Conservation (phyloP, 495 filamentous ascomycete species). For the Usnea hakonensis region DNA sequence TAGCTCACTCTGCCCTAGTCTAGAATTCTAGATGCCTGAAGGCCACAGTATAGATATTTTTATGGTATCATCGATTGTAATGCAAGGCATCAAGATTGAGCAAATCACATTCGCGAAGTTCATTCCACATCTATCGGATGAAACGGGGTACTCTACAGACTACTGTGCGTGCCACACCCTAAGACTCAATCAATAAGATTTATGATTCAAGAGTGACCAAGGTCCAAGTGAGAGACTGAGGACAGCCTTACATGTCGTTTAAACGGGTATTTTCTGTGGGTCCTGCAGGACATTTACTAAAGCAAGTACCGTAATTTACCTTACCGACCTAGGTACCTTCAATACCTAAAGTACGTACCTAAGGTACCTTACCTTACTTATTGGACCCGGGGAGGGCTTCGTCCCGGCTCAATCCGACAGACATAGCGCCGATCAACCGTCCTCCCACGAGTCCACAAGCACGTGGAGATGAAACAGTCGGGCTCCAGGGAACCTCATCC, state of each 20-base stretch:
- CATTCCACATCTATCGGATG: background rate
- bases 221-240: no score
- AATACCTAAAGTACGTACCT: no score
- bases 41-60: background rate
- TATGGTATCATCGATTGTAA: background rate
- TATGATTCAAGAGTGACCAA: no score
- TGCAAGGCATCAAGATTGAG: background rate
- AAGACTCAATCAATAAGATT: no score
- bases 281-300: conserved; percentile 13
- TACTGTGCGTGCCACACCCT: conserved; percentile 11
- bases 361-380: no score
- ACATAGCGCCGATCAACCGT: conserved; percentile 7
- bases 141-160: conserved; percentile 8
- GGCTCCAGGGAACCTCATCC: background rate
- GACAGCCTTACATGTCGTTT: conserved; percentile 11
- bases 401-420: conserved; percentile 9
- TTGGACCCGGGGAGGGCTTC: background rate
- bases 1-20: background rate
- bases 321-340: no score
- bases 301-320: no score
- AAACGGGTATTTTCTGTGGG: conserved; percentile 2
- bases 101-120: conserved; percentile 9
- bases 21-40: background rate
- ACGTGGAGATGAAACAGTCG: conserved; percentile 17
- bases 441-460: conserved; percentile 5